Conservation (phyloP, 2,329 filamentous ascomycete genomes). For the Hypoxylon sp. region DNA sequence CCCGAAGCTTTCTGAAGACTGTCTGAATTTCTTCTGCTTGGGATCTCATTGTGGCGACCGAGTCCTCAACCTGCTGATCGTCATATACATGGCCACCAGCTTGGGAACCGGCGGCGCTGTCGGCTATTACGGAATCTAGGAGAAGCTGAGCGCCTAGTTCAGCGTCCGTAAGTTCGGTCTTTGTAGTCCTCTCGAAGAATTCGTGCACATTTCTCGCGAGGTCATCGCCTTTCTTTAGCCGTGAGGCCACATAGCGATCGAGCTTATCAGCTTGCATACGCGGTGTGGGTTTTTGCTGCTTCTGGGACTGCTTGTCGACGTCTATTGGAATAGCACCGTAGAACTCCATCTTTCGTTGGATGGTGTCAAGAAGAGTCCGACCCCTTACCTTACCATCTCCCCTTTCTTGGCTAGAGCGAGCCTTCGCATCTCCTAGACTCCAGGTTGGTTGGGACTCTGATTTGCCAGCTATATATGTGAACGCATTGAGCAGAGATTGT, state of each 20-base stretch:
- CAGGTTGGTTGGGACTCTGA: not conserved
- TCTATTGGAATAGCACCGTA: constrained; percentile 45
- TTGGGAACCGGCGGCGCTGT: constrained; percentile 41
- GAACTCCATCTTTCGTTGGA: constrained; percentile 45
- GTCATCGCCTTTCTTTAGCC: constrained; percentile 47
- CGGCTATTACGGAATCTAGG: constrained; percentile 47
- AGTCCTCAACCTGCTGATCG: constrained; percentile 50
- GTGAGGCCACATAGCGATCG: constrained; percentile 45
- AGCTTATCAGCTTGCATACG: constrained; percentile 42
- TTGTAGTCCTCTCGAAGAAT: constrained; percentile 47
- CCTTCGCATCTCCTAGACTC: not conserved
- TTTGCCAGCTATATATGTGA: constrained; percentile 21
- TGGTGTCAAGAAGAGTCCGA: constrained; percentile 32
- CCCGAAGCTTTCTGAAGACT: constrained; percentile 42
- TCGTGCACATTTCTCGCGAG: constrained; percentile 47
- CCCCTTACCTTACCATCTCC: constrained; percentile 10
- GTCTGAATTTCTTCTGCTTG: constrained; percentile 45
- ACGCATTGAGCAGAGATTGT: constrained; percentile 42
- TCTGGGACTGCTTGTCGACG: constrained; percentile 16
- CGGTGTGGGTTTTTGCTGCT: constrained; percentile 16
- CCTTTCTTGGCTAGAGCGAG: not conserved
- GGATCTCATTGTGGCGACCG: constrained; percentile 45
- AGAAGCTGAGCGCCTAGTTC: constrained; percentile 46
- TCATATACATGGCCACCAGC: constrained; percentile 43
- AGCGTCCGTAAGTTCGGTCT: constrained; percentile 45